Base-by-base conservation (phyloP, 148 eudicot genomes). In the Spergularia bocconei region DNA sequence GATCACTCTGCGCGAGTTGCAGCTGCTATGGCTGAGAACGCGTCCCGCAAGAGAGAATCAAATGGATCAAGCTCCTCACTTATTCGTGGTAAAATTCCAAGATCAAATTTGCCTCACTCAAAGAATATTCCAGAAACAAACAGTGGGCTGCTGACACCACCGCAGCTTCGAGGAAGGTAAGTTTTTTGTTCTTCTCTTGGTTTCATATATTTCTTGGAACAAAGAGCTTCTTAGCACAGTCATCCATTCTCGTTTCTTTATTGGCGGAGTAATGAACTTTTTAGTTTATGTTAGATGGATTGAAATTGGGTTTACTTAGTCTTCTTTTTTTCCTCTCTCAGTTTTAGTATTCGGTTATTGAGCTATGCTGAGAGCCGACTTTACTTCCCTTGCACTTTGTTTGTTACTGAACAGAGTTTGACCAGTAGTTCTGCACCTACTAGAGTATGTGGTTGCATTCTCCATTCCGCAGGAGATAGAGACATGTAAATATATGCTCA, bases 1-100 rank as follows among this genome's bases (percentile, higher is more conserved):
- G 93, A 92, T 79, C 98, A 95, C 84, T 83, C 89, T 71, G 88
- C 92, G 20, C 88, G 92, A 73, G 98, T 95, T 83, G 97, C 92
- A 71, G 91, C 96, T 77, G 93, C 97, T 36, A 81, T 87, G 84
- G 96, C 96, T 70, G 88, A 86, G 76, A 84, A 85, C 71, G 89
- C 86, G 61, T 86, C 89, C 9, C 87, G 97, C 59, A 95, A 95
- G 80, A 84, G 97, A 82, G 93, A 89, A 47, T 82, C 85, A 61
- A 86, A 83, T 71, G 88, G 76, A 23, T 78, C 88, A 15, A 64
- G 80, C 62, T 76, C 91, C 66, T 79, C 80, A 67, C 29, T 73
- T 53, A 76, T 78, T 33, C 92, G 90, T 33, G 72, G 77, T 72
- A 95, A 95, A 88, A 77, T 90, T 79, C 96, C 97, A 50, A 90